Evolutionary conservation across 192 early-diverging fungal genomes (phyloP).

Genomic region (Piromyces finnis): DNA sequence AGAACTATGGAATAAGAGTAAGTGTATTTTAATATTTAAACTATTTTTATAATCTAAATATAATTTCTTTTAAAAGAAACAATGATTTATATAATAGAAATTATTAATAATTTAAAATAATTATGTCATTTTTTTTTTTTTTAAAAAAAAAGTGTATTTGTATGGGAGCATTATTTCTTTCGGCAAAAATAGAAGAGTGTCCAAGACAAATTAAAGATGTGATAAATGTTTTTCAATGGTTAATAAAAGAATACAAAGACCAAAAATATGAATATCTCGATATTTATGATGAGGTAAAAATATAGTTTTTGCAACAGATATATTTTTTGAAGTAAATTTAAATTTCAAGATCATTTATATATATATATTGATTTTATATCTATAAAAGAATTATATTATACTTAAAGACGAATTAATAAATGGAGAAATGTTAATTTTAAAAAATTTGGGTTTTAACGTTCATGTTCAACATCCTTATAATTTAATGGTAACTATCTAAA

Average conservation of each 20-base stretch:
- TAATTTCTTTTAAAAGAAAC: too few species aligned
- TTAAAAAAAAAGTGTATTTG: conserved; percentile 27
- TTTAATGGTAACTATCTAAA: conserved; percentile 40
- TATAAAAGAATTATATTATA: neutral
- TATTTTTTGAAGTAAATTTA: too few species aligned
- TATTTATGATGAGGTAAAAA: conserved; percentile 28
- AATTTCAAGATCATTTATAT: too few species aligned
- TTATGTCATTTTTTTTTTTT: too few species aligned
- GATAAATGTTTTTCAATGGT: conserved; percentile 48
- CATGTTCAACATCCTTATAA: conserved; percentile 94
- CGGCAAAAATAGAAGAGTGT: conserved; percentile 67
- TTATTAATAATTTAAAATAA: too few species aligned
- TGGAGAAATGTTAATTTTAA: conserved; percentile 77
- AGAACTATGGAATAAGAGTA: conserved; percentile 48
- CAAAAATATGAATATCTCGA: conserved; percentile 29
- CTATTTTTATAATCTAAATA: too few species aligned
- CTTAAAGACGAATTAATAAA: conserved; percentile 61
- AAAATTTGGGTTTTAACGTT: conserved; percentile 80
- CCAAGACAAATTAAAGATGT: conserved; percentile 62
- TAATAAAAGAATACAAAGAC: conserved; percentile 23
- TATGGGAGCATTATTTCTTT: conserved; percentile 53
- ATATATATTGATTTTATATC: too few species aligned
- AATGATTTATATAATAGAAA: too few species aligned
- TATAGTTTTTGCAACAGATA: too few species aligned
- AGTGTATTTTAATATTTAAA: too few species aligned